phyloP scores from a whole-genome alignment of 768 basidiomycete species.

The Naganishia onofrii region DNA sequence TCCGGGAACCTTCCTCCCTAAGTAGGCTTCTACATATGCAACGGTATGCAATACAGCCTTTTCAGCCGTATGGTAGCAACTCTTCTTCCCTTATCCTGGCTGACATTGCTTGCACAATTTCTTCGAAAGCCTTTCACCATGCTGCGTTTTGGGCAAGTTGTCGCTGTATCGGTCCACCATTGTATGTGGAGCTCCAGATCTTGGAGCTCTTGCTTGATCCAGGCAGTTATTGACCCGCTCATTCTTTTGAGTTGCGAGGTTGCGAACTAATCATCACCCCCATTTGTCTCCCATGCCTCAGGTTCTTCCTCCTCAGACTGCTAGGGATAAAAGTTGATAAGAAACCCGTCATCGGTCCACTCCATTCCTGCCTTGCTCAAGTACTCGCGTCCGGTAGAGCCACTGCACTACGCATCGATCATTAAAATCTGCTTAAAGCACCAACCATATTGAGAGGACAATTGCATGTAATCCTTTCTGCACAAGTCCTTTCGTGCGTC shows the following conservation, averaged over 20 bases:
- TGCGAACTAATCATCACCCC: neutral
- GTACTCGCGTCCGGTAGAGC: too few species aligned
- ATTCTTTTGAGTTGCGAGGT: neutral
- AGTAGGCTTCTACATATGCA: too few species aligned
- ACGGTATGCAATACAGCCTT: too few species aligned
- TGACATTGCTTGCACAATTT: neutral
- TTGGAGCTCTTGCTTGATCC: neutral
- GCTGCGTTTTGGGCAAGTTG: neutral
- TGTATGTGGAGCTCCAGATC: neutral
- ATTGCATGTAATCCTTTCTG: too few species aligned
- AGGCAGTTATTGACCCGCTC: neutral
- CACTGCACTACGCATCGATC: too few species aligned
- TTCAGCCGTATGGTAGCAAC: too few species aligned
- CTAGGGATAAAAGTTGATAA: constrained; percentile 3
- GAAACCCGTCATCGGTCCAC: constrained; percentile 1
- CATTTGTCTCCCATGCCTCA: neutral
- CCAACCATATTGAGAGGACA: too few species aligned
- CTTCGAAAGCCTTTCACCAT: neutral
- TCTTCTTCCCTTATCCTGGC: neutral
- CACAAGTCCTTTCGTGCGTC: too few species aligned
- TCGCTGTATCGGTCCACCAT: neutral
- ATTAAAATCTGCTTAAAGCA: too few species aligned
- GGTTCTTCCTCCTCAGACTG: neutral
- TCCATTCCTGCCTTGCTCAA: too few species aligned
- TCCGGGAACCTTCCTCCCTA: too few species aligned